Evolutionary conservation across 1,284 basidiomycete species (phyloP).

Genomic region (Heterobasidion occidentale): DNA sequence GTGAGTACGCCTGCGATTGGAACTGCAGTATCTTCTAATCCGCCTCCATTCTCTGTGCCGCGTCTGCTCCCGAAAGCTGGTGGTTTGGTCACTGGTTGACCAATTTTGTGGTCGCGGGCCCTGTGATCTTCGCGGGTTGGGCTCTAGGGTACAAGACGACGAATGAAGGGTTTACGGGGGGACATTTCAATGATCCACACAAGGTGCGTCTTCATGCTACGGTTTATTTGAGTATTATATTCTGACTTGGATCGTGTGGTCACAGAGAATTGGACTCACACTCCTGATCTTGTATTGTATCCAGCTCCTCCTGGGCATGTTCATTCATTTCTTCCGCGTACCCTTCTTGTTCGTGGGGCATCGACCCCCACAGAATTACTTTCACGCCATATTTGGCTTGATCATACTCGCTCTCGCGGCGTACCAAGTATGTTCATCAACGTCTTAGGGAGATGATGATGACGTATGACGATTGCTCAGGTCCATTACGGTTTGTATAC

Average conservation of each 20-base stretch:
- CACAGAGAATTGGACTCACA: conserved; percentile 43
- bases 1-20: conserved; percentile 19
- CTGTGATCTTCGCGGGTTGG: conserved; percentile 43
- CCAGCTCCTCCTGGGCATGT: conserved; percentile 41
- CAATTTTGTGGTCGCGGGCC: conserved; percentile 37
- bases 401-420: conserved; percentile 37
- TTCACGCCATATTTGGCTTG: conserved; percentile 38
- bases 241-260: neutral
- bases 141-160: conserved; percentile 30
- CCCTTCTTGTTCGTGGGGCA: conserved; percentile 27
- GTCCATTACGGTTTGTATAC: conserved; percentile 39
- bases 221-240: too few relatives aligned
- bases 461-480: conserved; percentile 15
- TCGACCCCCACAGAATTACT: conserved; percentile 40
- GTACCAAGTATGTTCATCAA: conserved; percentile 29
- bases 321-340: conserved; percentile 45
- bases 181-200: conserved; percentile 34
- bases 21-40: neutral
- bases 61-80: conserved; percentile 33
- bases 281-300: conserved; percentile 48
- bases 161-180: conserved; percentile 17
- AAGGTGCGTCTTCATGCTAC: conserved; percentile 16
- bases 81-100: conserved; percentile 40
- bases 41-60: neutral
- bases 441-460: neutral